Base-by-base conservation (phyloP, 2,329 filamentous ascomycete genomes). In the Sphaerulina musiva region DNA sequence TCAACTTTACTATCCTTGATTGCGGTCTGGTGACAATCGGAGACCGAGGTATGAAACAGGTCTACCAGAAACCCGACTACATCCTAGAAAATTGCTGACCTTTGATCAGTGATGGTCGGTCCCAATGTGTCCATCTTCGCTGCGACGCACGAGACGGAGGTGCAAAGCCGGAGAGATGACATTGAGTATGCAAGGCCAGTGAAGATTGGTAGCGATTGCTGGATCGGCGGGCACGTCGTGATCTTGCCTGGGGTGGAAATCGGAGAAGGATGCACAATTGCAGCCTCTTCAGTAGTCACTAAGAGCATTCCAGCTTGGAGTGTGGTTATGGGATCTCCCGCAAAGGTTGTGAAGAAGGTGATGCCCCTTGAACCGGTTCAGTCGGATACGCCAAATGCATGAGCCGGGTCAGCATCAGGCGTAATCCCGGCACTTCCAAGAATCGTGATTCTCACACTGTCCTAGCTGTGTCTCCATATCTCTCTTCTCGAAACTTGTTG, bases 1-100 rank as follows among this genome's bases (percentile, higher is more conserved):
- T 81, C 66, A 79, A 79, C 46, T 56, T 76, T 4, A 76, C 75
- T 0, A 76, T 81, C 29, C 65, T 80, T 8, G 78, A 81, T 60
- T 79, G 75, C 32, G 74, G 73, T 3, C 64, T 80, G 0, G 74
- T 81, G 3, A 77, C 71, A 0, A 78, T 81, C 32, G 79, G 79
- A 0, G 72, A 79, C 17, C 64, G 76, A 1, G 34, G 34, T 36
- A 36, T 4, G 34, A 36, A 36, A 36, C 34, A 36, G 34, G 9
- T 36, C 7, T 8, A n/a, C 34, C 9, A 36, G 10, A 36, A 4
- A n/a, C 14, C 9, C 9, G 34, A 3, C 12, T 4, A 10, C 9
- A n/a, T 36, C 4, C 34, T n/a, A n/a, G 34, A 36, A n/a, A 36
- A 10, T n/a, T 9, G 34, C 34, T 36, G 12, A 36, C 34, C 10